phyloP scores from a whole-genome alignment of 305 asterid species.

The Fraxinus platypoda region DNA sequence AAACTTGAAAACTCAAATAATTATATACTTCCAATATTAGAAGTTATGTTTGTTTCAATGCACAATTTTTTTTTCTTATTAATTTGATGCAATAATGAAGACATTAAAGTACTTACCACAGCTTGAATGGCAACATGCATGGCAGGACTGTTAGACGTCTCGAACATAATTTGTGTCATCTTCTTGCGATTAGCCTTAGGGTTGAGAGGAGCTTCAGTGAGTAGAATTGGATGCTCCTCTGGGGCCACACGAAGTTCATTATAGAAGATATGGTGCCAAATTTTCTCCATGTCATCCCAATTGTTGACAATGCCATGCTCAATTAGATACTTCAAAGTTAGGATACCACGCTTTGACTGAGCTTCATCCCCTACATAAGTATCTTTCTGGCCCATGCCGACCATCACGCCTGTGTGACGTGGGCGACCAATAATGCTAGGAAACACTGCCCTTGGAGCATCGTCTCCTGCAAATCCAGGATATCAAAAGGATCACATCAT shows the following conservation, averaged over 20 bases:
- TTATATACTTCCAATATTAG: neutral
- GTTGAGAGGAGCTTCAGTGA: conserved; percentile 32
- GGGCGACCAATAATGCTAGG: conserved; percentile 14
- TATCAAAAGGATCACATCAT: neutral
- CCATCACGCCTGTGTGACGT: conserved; percentile 12
- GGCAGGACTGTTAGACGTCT: conserved; percentile 21
- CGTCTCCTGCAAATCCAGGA: too few relatives aligned
- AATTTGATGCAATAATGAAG: neutral
- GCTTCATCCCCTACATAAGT: conserved; percentile 14
- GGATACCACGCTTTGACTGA: neutral
- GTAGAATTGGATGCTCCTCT: conserved; percentile 29
- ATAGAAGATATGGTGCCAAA: conserved; percentile 27
- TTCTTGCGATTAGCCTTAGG: conserved; percentile 34
- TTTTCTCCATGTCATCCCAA: conserved; percentile 35
- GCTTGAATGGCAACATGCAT: conserved; percentile 21
- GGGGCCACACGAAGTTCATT: conserved; percentile 30
- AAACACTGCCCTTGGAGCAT: neutral
- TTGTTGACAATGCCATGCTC: conserved; percentile 13
- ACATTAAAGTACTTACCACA: neutral
- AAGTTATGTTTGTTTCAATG: neutral
- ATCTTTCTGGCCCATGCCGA: conserved; percentile 2
- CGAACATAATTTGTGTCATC: conserved; percentile 29
- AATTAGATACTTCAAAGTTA: conserved; percentile 2
- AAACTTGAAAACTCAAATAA: neutral
- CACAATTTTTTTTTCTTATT: neutral